Base-by-base conservation (phyloP, 2,329 filamentous ascomycete genomes). In the Microdochium bolleyi region DNA sequence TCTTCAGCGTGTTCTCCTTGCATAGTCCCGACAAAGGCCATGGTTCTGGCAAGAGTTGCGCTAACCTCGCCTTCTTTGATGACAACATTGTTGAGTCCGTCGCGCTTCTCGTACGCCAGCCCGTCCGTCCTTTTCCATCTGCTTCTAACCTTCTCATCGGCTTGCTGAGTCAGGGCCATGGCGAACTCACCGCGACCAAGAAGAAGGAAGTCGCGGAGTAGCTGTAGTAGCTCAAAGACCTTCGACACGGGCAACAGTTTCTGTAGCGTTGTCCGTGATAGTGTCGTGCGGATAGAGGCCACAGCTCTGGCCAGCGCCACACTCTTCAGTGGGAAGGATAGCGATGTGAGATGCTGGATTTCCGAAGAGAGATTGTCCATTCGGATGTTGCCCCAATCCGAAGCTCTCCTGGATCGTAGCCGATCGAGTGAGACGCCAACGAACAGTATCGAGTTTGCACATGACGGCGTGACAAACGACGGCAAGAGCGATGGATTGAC, bases 131-230 rank as follows among this genome's bases (percentile, higher is more conserved):
- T 74, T 59, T 78, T 82, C 77, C 88, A 89, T 50, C 89, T 83
- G 57, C 82, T 84, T n/a, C 83, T 79, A 24, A 94, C 79, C 59
- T 84, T 87, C 52, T 87, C 82, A 59, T 96, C 90, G 1, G 92
- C 90, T 70, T 96, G 89, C 34, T 86, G 82, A 1, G 95, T 89
- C 24, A 99, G 71, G 0, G 88, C 86, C 70, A 94, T 84, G 21
- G 92, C 90, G 66, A 99, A 99, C 66, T 97, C 94, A 51, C 92
- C 92, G 32, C 89, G 82, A 1, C 88, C 87, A 0, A 99, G 77
- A 2, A 99, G 78, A 59, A 96, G 89, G 69, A 95, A 96, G 53
- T 94, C 85, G 49, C 92, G 81, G 1, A 96, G 76, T 9, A 96
- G 75, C 25, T 83, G 82, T 14, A 97, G 73, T 50, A 88, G 83